These are phyloP conservation scores for Aspergillus clavatus DNA, from an alignment of 2,329 filamentous ascomycete genomes.

Conservation along the genomic window DNA sequence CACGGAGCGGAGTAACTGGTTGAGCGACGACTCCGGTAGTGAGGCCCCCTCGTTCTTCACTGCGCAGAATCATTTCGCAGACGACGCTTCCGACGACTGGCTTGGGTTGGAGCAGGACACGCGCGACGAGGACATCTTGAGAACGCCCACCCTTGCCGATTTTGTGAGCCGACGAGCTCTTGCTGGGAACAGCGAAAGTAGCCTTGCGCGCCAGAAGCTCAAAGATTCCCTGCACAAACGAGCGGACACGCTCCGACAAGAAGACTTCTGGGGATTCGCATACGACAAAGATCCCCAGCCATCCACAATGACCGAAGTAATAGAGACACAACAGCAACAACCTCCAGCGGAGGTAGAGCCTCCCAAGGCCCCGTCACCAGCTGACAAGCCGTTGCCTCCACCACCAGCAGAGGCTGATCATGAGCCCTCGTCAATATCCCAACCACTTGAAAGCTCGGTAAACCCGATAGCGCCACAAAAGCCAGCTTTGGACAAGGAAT, in stretches of 20 bases:
- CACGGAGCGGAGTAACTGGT: slow-evolving; percentile 72
- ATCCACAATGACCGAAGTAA: slow-evolving; percentile 31
- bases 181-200: slow-evolving; percentile 13
- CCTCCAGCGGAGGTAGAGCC: slow-evolving; percentile 15
- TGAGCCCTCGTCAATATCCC: slow-evolving; percentile 5
- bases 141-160: slow-evolving; percentile 37
- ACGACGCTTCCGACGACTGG: slow-evolving; percentile 42
- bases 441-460: slow-evolving; percentile 8
- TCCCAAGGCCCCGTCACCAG: slow-evolving; percentile 19
- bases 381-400: slow-evolving; percentile 41
- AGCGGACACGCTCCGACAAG: slow-evolving; percentile 41
- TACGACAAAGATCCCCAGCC: slow-evolving; percentile 38
- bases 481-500: slow-evolving; percentile 13
- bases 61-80: slow-evolving; percentile 37
- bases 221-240: slow-evolving; percentile 36
- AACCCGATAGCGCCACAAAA: slow-evolving; percentile 11
- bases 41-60: slow-evolving; percentile 62
- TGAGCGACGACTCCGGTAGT: slow-evolving; percentile 72
- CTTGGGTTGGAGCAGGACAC: slow-evolving; percentile 39
- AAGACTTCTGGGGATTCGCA: slow-evolving; percentile 44
- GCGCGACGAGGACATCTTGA: slow-evolving; percentile 36
- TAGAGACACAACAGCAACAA: slow-evolving; percentile 18
- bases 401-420: slow-evolving; percentile 23
- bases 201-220: slow-evolving; percentile 21
- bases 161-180: slow-evolving; percentile 27